These are phyloP conservation scores for Taxillus chinensis DNA, from an alignment of 164 flowering plant species.

Conservation along the genomic window DNA sequence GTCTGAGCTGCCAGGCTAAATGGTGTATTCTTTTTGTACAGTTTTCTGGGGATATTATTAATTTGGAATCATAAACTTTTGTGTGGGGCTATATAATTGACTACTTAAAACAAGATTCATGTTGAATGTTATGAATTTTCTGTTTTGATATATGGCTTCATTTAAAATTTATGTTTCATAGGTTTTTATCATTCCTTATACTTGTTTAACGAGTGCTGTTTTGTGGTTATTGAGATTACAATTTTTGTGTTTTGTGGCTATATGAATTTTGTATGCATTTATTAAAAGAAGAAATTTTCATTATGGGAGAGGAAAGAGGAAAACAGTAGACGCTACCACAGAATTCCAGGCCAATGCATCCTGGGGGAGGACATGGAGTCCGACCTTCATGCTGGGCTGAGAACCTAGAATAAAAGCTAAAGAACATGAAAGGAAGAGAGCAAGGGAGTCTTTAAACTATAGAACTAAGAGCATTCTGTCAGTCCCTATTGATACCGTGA, in stretches of 20 bases:
- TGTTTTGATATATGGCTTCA: not conserved
- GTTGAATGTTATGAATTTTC: constrained; percentile 2
- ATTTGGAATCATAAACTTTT: constrained; percentile 6
- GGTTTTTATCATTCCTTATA: not conserved
- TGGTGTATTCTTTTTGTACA: constrained; percentile 11
- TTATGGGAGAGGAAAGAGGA: too few species aligned
- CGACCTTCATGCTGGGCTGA: too few species aligned
- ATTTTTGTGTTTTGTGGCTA: not conserved
- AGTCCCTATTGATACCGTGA: too few species aligned
- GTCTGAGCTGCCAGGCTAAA: constrained; percentile 25
- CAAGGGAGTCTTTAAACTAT: too few species aligned
- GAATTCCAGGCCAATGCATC: too few species aligned
- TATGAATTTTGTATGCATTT: too few species aligned
- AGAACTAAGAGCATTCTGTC: too few species aligned
- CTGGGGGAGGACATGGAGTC: too few species aligned
- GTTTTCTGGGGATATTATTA: constrained; percentile 2
- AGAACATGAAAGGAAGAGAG: too few species aligned
- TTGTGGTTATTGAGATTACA: not conserved
- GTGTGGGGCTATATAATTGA: not conserved
- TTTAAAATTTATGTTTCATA: not conserved
- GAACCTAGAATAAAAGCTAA: too few species aligned
- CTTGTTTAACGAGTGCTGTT: not conserved
- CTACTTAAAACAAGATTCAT: not conserved
- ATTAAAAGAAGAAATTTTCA: too few species aligned
- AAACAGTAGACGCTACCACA: too few species aligned